A percentile compares a stretch with the other conserved stretches of the same genome.
phyloP scores from a whole-genome alignment of 441 rosid genomes.

The Aleurites moluccanus region DNA sequence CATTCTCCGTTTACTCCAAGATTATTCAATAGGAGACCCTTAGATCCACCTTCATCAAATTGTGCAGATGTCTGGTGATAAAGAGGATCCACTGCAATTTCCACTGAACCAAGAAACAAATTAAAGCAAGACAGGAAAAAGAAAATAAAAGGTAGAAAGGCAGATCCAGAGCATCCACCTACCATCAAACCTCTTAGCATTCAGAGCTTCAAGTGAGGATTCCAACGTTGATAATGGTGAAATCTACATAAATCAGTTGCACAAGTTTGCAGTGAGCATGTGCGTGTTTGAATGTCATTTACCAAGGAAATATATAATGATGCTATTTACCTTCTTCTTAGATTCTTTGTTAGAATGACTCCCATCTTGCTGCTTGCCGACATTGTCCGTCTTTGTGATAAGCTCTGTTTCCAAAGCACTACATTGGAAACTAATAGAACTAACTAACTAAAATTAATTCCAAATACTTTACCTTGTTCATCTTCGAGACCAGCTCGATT shows the following conservation, averaged over 20 bases:
- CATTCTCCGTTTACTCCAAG: constrained; percentile 87
- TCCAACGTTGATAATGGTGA: constrained; percentile 79
- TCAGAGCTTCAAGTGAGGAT: constrained; percentile 69
- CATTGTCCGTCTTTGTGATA: constrained; percentile 37
- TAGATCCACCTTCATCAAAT: constrained; percentile 94
- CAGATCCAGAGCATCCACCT: constrained; percentile 18
- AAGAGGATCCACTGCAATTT: constrained; percentile 87
- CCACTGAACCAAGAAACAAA: constrained; percentile 42
- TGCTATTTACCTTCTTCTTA: constrained; percentile 56
- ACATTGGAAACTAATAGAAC: too few relatives aligned
- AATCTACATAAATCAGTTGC: constrained; percentile 44
- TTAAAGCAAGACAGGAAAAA: neutral
- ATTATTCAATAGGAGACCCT: constrained; percentile 79
- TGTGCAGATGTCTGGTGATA: constrained; percentile 94
- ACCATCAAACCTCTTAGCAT: constrained; percentile 82
- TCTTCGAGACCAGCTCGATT: constrained; percentile 63
- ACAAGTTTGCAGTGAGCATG: neutral
- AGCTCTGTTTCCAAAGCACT: constrained; percentile 36
- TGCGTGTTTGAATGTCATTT: neutral
- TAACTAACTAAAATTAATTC: too few relatives aligned
- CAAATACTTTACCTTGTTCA: constrained; percentile 43
- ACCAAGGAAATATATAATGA: constrained; percentile 12
- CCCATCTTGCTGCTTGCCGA: constrained; percentile 39
- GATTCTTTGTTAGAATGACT: constrained; percentile 54
- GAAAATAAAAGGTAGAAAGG: neutral